phyloP scores from a whole-genome alignment of 805 yeast species.

The Jamesozyma lodderae region DNA sequence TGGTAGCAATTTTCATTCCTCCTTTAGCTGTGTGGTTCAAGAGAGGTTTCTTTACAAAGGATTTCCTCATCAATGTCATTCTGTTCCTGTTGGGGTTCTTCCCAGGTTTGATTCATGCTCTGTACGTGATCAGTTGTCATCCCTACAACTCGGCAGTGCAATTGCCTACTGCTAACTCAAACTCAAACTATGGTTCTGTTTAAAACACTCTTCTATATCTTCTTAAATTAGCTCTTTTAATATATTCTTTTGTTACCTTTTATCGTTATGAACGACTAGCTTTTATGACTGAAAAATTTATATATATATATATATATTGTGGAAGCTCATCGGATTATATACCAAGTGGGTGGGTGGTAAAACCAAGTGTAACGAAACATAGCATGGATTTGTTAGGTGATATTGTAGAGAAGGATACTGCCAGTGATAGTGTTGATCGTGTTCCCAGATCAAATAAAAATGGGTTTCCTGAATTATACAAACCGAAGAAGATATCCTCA shows the following conservation, averaged over 20 bases:
- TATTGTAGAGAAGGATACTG: constrained; percentile 53
- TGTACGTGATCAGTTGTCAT: constrained; percentile 47
- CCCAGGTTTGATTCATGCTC: constrained; percentile 63
- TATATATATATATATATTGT: no score
- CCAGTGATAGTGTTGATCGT: constrained; percentile 9
- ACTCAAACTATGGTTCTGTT: background rate
- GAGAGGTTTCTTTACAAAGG: constrained; percentile 41
- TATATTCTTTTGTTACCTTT: no score
- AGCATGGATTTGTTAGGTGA: constrained; percentile 64
- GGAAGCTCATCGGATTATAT: background rate
- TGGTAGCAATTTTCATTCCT: constrained; percentile 60
- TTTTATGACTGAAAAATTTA: background rate
- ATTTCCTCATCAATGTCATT: constrained; percentile 45
- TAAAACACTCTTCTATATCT: background rate
- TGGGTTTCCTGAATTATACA: constrained; percentile 30
- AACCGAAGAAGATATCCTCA: constrained; percentile 36
- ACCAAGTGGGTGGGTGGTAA: background rate
- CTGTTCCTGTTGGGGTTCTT: constrained; percentile 54
- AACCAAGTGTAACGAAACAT: background rate
- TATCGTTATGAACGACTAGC: no score
- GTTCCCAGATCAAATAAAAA: background rate
- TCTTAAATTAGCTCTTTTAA: background rate
- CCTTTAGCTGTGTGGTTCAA: constrained; percentile 65
- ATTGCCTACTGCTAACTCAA: background rate
- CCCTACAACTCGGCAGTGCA: constrained; percentile 34